Percentiles rank a stretch among this genome's conserved stretches.
Conservation (phyloP, 2,329 filamentous ascomycete species). For the Lachnellula arida region DNA sequence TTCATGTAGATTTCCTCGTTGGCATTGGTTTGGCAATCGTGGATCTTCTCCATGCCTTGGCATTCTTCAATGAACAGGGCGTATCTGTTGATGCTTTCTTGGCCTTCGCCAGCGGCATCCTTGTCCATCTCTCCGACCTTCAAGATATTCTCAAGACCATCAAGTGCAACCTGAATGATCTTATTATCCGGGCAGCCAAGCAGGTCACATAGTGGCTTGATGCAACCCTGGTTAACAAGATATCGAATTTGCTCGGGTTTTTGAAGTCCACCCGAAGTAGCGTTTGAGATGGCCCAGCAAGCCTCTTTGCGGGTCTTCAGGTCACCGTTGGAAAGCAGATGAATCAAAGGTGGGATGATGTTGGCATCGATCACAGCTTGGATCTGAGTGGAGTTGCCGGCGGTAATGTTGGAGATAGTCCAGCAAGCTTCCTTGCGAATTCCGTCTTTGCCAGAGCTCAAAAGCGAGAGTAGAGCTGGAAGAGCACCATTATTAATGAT, state of each 20-base stretch:
- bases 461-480: conserved; percentile 82
- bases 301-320: conserved; percentile 99
- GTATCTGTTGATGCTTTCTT: conserved; percentile 87
- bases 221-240: conserved; percentile 87
- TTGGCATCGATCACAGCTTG: conserved; percentile 95
- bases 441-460: conserved; percentile 96
- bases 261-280: conserved; percentile 93
- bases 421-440: conserved; percentile 99
- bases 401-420: conserved; percentile 99
- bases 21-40: conserved; percentile 99
- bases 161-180: conserved; percentile 97
- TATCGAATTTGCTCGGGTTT: conserved; percentile 99
- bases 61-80: conserved; percentile 98
- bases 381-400: conserved; percentile 96
- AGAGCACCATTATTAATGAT: conserved; percentile 98
- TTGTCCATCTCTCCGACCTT: conserved; percentile 99
- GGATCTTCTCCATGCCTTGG: conserved; percentile 99
- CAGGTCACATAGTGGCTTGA: conserved; percentile 94
- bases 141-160: conserved; percentile 97
- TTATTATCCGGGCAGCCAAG: conserved; percentile 98
- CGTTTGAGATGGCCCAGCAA: conserved; percentile 99
- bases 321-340: conserved; percentile 92
- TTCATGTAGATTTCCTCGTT: conserved; percentile 99
- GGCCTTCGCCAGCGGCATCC: conserved; percentile 71
- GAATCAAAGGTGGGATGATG: conserved; percentile 93